Evolutionary conservation across 805 yeast species (phyloP), one percentile per base, ranked within the genome.

Genomic region (Ogataea trehaloabstinens): DNA sequence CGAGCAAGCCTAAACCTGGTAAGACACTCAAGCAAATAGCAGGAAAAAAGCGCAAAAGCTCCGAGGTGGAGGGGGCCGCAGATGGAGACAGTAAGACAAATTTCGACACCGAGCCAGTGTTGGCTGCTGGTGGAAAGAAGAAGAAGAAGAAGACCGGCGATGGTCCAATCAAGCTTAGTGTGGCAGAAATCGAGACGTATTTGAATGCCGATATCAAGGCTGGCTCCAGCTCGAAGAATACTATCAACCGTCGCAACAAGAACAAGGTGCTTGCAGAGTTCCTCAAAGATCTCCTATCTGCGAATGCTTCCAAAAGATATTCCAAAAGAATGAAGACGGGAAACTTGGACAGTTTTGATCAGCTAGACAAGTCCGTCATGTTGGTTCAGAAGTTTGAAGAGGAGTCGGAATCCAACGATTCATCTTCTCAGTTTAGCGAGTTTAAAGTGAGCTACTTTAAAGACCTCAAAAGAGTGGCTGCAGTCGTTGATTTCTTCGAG

Each of bases 251-350:
- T 28, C 50, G 53, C 24, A 50, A 50, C 24, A 57, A 52, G 34
- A 54, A 58, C 34, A 53, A 48, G 35, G 34, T 54, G 6, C 31
- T 60, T 21, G 54, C 61, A 15, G 42, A 41, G 5, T 61, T 61
- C 41, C 31, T 63, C 2, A 52, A 46, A 35, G 64, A 61, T 15
- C 31, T 53, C 17, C 28, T 57, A 4, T 29, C 38, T 8, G 37
- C 39, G n/a, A 53, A 56, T 34, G 35, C 49, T 24, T 46, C 40
- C 11, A 45, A 51, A 35, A 38, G 44, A 6, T 45, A 51, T 28
- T 27, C 21, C 2, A 38, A 41, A 40, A 50, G 66, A 34, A 24
- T 43, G 6, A 34, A 29, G 6, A 25, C 37, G 15, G 66, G 66
- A 6, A 59, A 59, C 33, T 41, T 60, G 40, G 46, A 43, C 19